phyloP scores from a whole-genome alignment of 1,139 yeast species.

The Schwanniomyces etchellsii region DNA sequence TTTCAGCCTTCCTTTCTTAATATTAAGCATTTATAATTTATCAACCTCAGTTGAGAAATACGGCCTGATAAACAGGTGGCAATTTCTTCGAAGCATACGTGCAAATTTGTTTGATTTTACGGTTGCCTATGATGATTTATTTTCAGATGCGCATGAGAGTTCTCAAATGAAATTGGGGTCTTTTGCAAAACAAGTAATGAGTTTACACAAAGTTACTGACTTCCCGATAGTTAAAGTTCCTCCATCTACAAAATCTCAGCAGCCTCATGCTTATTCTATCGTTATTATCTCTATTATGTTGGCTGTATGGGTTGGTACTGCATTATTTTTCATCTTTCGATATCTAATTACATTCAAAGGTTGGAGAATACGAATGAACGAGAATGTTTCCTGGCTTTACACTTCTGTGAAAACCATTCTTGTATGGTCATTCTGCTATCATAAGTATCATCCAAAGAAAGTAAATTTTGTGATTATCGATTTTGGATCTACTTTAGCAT shows the following conservation, averaged over 20 bases:
- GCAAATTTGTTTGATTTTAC: conserved; percentile 21
- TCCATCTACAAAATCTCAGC: too few species aligned
- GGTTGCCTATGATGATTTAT: conserved; percentile 18
- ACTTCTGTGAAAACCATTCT: conserved; percentile 43
- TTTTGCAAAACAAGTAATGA: too few species aligned
- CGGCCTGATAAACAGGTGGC: conserved; percentile 10
- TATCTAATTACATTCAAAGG: conserved; percentile 18
- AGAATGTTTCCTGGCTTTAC: conserved; percentile 33
- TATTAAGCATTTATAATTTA: conserved; percentile 36
- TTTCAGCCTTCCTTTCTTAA: conserved; percentile 43
- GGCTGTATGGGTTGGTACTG: conserved; percentile 26
- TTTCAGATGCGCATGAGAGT: conserved; percentile 9
- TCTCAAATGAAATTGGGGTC: too few species aligned
- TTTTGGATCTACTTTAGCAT: conserved; percentile 20
- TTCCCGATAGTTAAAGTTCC: too few species aligned
- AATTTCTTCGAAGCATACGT: conserved; percentile 13
- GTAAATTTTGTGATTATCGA: conserved; percentile 36
- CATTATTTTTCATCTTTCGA: conserved; percentile 25
- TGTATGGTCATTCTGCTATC: conserved; percentile 43
- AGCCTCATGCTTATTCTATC: conserved; percentile 11
- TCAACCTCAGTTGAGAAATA: conserved; percentile 14
- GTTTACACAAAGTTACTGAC: too few species aligned
- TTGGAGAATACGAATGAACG: conserved; percentile 12
- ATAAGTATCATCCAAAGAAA: conserved; percentile 37
- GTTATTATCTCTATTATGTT: conserved; percentile 28